A percentile compares a stretch with the other conserved stretches of the same genome.
phyloP scores from a whole-genome alignment of 2,329 filamentous ascomycete species.

The Colletotrichum orchidophilum region DNA sequence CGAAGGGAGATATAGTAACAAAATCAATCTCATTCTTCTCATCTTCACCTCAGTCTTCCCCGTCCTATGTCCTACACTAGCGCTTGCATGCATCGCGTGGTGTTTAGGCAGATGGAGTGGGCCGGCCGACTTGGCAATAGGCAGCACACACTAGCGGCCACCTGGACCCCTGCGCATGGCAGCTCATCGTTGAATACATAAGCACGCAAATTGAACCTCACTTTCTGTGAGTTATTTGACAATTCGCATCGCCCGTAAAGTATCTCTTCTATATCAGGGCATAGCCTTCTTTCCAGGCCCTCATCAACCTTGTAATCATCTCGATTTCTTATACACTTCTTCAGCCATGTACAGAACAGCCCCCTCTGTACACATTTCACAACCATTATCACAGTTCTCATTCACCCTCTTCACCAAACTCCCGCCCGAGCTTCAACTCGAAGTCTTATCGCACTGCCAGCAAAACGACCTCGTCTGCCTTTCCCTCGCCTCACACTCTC shows the following conservation, averaged over 20 bases:
- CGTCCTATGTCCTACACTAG: neutral
- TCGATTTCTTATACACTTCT: too few relatives aligned
- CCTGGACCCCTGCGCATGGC: neutral
- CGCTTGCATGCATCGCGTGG: neutral
- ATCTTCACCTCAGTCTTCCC: neutral
- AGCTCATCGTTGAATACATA: neutral
- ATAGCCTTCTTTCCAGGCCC: too few relatives aligned
- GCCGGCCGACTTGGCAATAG: neutral
- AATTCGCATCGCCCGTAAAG: too few relatives aligned
- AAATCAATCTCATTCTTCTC: too few relatives aligned
- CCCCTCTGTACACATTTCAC: neutral
- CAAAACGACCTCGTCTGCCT: slow-evolving; percentile 15
- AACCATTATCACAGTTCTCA: neutral
- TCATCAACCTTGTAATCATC: neutral
- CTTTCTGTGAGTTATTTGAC: neutral
- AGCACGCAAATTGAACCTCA: neutral
- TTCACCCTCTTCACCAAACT: neutral
- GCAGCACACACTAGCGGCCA: neutral
- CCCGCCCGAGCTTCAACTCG: neutral
- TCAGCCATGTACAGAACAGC: neutral
- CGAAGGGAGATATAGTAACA: too few relatives aligned
- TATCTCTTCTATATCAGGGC: neutral
- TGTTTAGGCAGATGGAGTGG: neutral
- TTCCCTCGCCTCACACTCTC: neutral
- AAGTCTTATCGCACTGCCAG: neutral